Percentiles rank a stretch among this genome's conserved stretches.
Conservation (phyloP, 108 stramenopile genomes). For the Mediolabrus comicus region DNA sequence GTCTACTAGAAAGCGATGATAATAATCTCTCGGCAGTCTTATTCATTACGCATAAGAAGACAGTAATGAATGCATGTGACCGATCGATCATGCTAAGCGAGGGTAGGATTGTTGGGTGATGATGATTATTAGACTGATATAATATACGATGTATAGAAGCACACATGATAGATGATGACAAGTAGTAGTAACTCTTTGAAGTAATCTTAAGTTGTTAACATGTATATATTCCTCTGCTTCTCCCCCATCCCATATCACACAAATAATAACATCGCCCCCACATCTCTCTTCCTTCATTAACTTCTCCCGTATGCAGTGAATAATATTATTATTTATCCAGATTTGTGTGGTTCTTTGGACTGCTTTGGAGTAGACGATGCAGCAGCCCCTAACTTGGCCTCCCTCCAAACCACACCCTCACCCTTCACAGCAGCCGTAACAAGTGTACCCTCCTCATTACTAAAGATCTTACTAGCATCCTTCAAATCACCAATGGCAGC, state of each 20-base stretch:
- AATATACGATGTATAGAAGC: no score
- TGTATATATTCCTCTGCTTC: no score
- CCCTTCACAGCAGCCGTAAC: conserved; percentile 52
- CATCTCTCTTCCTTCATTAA: no score
- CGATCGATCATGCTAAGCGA: conserved; percentile 27
- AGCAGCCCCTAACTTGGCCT: conserved; percentile 9
- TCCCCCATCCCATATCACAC: no score
- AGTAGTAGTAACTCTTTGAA: no score
- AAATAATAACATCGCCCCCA: no score
- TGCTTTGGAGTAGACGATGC: conserved; percentile 42
- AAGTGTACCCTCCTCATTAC: conserved; percentile 67
- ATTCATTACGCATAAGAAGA: conserved; percentile 47
- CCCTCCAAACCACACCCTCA: conserved; percentile 69
- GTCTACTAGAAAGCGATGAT: conserved; percentile 33
- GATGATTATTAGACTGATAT: no score
- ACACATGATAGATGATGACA: no score
- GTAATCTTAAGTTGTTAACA: no score
- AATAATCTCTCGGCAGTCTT: conserved; percentile 40
- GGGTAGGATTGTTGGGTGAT: no score
- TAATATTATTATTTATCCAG: conserved; percentile 43
- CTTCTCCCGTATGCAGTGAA: no score
- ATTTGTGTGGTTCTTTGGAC: conserved; percentile 62
- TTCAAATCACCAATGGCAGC: conserved; percentile 82
- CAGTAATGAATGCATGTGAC: conserved; percentile 36
- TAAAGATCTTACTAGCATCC: conserved; percentile 68